Percentiles rank a stretch among this genome's conserved stretches.
Evolutionary conservation across 352 stramenopile species (phyloP).

Genomic region (Globisporangium sylvaticum): DNA sequence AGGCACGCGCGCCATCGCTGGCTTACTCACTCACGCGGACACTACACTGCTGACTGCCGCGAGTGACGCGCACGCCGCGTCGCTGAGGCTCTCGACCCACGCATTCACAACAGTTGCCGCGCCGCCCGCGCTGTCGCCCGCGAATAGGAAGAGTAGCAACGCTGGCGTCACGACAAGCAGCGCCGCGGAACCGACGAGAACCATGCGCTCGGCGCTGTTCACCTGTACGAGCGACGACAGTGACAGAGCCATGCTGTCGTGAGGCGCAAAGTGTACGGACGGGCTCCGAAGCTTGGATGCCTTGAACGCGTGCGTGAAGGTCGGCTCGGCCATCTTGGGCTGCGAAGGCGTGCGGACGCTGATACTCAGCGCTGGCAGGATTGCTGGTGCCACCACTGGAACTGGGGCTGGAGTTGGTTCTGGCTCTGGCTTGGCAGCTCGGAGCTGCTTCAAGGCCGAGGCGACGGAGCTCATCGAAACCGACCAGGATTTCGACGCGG

Average conservation of each 20-base stretch:
- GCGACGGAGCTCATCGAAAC: neutral
- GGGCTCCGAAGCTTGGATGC: slow-evolving; percentile 4
- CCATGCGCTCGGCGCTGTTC: slow-evolving; percentile 1
- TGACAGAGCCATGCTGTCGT: neutral
- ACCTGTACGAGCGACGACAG: slow-evolving; percentile 5
- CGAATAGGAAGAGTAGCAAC: neutral
- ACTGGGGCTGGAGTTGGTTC: no score
- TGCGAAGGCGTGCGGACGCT: no score
- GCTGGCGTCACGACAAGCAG: slow-evolving; percentile 1
- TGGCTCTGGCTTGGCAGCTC: neutral
- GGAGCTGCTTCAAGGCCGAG: neutral
- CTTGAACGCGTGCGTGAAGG: neutral
- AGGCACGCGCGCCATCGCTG: no score
- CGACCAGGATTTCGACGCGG: neutral
- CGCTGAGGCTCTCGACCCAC: slow-evolving; percentile 1
- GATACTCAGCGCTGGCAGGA: neutral
- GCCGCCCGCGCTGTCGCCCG: neutral
- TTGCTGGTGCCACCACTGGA: no score
- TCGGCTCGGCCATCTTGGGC: neutral
- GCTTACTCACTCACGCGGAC: neutral
- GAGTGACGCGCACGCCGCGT: slow-evolving; percentile 8
- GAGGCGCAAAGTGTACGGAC: slow-evolving; percentile 3
- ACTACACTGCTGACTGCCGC: neutral
- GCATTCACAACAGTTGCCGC: neutral
- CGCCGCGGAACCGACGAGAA: slow-evolving; percentile 4